A percentile compares a stretch with the other conserved stretches of the same genome.
These are phyloP conservation scores for Candida coquimbonensis DNA, from an alignment of 805 yeast genomes.

Conservation along the genomic window DNA sequence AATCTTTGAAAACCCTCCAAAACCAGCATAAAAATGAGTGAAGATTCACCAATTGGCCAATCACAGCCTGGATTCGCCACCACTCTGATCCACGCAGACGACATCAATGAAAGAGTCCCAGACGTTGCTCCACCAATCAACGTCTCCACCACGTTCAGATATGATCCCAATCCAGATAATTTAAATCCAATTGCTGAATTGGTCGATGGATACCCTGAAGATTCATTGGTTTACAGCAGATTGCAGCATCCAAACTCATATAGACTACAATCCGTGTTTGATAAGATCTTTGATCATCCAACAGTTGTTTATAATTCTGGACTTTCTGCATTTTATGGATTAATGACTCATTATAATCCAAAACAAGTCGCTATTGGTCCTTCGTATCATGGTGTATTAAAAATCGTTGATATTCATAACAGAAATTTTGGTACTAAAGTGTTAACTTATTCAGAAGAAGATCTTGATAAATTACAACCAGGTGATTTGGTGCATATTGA, in stretches of 20 bases:
- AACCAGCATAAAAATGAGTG: no score
- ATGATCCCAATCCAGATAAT: constrained; percentile 51
- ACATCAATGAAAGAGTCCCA: constrained; percentile 42
- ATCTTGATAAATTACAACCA: constrained; percentile 38
- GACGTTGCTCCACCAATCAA: constrained; percentile 79
- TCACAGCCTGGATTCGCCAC: constrained; percentile 42
- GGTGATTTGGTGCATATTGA: constrained; percentile 83
- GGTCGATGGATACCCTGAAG: constrained; percentile 27
- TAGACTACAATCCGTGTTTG: constrained; percentile 60
- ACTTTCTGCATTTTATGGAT: constrained; percentile 71
- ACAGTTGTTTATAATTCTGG: constrained; percentile 75
- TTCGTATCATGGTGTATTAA: constrained; percentile 82
- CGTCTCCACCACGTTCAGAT: constrained; percentile 71
- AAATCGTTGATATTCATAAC: constrained; percentile 54
- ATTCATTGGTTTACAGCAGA: constrained; percentile 58
- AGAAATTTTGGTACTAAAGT: constrained; percentile 53
- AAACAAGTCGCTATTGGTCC: constrained; percentile 66
- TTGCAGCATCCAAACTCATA: constrained; percentile 65
- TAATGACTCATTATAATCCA: constrained; percentile 65
- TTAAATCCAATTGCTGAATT: constrained; percentile 40
- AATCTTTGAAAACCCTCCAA: no score
- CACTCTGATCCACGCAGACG: constrained; percentile 66
- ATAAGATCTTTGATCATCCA: constrained; percentile 47
- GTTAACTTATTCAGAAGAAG: constrained; percentile 37
- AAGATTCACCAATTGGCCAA: neutral